Evolutionary conservation across 352 stramenopile species (phyloP), one percentile per base, ranked within the genome.

Genomic region (Pythium dissimile): DNA sequence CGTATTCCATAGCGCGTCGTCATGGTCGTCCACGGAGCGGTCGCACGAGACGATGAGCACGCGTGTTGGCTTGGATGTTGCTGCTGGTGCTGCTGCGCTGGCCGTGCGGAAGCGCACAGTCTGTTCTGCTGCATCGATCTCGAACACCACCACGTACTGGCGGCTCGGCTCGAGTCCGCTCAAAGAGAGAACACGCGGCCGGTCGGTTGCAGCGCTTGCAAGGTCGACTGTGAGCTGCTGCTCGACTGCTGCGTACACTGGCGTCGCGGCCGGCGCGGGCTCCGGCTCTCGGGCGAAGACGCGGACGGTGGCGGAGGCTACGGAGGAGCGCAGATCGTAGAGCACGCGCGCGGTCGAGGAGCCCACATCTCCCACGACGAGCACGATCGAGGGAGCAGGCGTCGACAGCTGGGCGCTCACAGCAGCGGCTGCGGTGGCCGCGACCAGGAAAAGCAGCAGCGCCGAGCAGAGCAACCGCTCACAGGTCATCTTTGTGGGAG

Each of bases 21-120:
- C 82, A 37, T 86, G 44, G 41, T 88, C 86, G 53, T 89, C 31
- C 8, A 37, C 31, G 13, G 13, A 18, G 64, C 78, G 73, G 39
- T 88, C 78, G 41, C 78, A 88, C 1, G 75, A 86, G 10, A 82
- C 59, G 7, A 77, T 54, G 27, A 86, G 52, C 34, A 88, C 58
- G 16, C 64, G 59, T 7, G 56, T 3, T 11, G 38, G 52, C 34
- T 86, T 55, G 16, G 62, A 57, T 7, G 56, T 3, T 11, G 38
- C 31, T 8, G 13, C 8, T 13, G 31, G 13, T 8, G 8, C 31
- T 13, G 8, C 31, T 37, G 8, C 31, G 31, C 31, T 13, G 8
- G 31, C 8, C 13, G 31, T 37, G 31, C 31, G 31, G 31, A 37
- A 37, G 13, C 31, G 31, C 31, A 37, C 31, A 37, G 31, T 37